Percentiles rank a stretch among this genome's conserved stretches.
Evolutionary conservation across 2,329 filamentous ascomycete genomes (phyloP).

Genomic region (Fusarium sp.): DNA sequence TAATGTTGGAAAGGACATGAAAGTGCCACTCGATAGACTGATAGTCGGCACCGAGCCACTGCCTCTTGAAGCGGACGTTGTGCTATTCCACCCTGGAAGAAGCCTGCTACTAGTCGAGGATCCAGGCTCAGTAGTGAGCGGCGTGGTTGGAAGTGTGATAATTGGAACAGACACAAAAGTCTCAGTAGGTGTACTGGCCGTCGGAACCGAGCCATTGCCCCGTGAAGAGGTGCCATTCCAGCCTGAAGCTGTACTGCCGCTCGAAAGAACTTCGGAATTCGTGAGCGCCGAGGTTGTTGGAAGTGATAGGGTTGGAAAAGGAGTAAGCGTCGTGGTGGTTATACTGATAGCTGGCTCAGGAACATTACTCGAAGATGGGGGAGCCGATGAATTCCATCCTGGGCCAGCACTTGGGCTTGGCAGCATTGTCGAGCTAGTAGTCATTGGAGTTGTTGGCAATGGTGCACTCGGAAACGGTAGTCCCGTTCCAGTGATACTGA

Average conservation of each 20-base stretch:
- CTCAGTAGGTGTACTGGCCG: background rate
- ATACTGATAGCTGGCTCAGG: slow-evolving; percentile 3
- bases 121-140: background rate
- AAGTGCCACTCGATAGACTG: slow-evolving; percentile 7
- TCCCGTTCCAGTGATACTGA: slow-evolving; percentile 1
- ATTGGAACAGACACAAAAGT: background rate
- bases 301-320: background rate
- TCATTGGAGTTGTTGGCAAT: background rate
- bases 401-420: background rate
- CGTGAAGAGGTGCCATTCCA: background rate
- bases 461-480: background rate
- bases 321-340: background rate
- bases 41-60: slow-evolving; percentile 2
- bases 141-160: background rate
- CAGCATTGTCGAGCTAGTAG: background rate
- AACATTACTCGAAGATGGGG: background rate
- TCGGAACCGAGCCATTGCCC: background rate
- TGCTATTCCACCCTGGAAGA: slow-evolving; percentile 9
- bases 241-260: background rate
- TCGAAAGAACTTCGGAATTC: background rate
- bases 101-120: background rate
- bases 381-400: slow-evolving; percentile 9
- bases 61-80: background rate
- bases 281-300: background rate
- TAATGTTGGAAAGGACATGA: slow-evolving; percentile 1